Base-by-base conservation (phyloP, 805 yeast genomes). In the Lipomyces anomalus region DNA sequence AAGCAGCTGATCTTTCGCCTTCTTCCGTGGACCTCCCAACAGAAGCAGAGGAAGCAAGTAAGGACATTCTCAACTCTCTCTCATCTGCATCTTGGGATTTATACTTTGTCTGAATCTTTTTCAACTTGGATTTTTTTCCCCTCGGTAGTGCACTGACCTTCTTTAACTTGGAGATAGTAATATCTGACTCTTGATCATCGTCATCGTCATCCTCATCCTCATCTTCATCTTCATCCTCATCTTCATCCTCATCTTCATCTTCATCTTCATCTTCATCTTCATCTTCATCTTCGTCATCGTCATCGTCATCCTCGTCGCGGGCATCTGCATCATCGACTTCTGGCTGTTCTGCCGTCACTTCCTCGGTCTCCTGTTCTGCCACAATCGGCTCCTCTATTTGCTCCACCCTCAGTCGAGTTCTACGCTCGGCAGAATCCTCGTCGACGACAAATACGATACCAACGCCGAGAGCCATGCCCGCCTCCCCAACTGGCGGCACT, bases 21-120 rank as follows among this genome's bases (percentile, higher is more conserved):
- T 51, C 52, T 9, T 23, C 29, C 33, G 50, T 46, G 18, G 23
- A 38, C 17, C 39, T 38, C 21, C 30, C 43, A 4, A 46, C 44
- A 1, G 44, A 37, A 57, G 86, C 87, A 59, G 85, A 68, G 0
- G 95, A 84, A 3, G 97, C 97, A 35, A 90, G 67, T 1, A 83
- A 84, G 47, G 82, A 79, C 84, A 90, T 79, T 53, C 94, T 73
- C 46, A 82, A 57, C 38, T 66, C 58, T 45, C 88, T 75, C 57
- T 90, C 97, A 46, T 84, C 92, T 42, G 86, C 96, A 61, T 90
- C 97, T 65, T 90, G 97, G 48, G 83, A 88, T 2, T 80, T 86
- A 59, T 90, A 90, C 60, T 89, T 90, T 49, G 76, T 72, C 34
- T 82, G 82, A 45, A 87, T 84, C 60, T 85, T 88, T 70, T 84